These are phyloP conservation scores for Plasmodium vivax DNA, from an alignment of 169 alveolate species.

Conservation along the genomic window DNA sequence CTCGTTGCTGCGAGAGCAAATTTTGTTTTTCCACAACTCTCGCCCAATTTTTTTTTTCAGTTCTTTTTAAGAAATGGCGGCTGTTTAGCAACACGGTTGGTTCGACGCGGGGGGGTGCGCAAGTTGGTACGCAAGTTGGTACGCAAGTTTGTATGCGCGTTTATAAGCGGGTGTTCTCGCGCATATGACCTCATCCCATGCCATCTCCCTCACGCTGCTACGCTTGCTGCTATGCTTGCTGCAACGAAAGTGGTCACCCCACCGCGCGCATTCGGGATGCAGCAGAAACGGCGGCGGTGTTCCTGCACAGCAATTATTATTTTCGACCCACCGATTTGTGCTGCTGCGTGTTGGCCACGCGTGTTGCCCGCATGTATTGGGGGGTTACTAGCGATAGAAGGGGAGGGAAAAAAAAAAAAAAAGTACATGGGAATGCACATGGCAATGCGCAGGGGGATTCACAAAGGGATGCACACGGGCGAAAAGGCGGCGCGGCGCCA, in stretches of 20 bases:
- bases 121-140: neutral
- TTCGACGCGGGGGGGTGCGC: neutral
- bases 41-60: neutral
- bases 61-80: neutral
- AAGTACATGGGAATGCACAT: neutral
- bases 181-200: neutral
- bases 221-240: neutral
- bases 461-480: neutral
- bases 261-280: neutral
- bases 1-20: neutral
- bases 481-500: neutral
- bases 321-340: neutral
- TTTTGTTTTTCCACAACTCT: neutral
- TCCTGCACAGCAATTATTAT: neutral
- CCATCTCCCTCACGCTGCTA: neutral
- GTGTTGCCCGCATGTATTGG: no score
- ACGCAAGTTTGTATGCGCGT: neutral
- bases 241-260: neutral
- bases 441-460: no score
- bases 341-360: neutral
- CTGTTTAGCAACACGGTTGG: neutral
- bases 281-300: neutral
- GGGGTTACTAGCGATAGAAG: neutral
- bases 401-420: neutral
- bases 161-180: neutral